These are phyloP conservation scores for Hypericum androsaemum DNA, from an alignment of 345 rosid species.

Conservation along the genomic window DNA sequence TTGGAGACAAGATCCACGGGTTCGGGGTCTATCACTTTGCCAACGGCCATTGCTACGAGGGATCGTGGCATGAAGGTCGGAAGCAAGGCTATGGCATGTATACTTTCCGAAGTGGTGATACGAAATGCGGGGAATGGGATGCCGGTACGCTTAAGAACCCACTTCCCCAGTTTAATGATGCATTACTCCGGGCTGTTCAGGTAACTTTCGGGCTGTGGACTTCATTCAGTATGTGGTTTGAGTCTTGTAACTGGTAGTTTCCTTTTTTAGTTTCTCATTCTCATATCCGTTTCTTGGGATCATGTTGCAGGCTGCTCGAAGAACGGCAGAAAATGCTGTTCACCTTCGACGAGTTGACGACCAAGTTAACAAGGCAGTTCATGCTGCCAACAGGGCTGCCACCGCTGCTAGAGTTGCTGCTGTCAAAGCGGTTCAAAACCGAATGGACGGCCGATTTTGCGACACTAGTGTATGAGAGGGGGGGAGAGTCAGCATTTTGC, in stretches of 20 bases:
- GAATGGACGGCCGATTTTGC: slow-evolving; percentile 84
- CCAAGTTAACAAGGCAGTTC: slow-evolving; percentile 57
- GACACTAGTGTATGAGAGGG: slow-evolving; percentile 29
- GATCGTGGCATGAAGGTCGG: slow-evolving; percentile 95
- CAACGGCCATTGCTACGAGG: slow-evolving; percentile 85
- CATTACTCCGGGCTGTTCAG: slow-evolving; percentile 57
- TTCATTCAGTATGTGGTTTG: slow-evolving; percentile 8
- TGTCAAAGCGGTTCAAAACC: slow-evolving; percentile 86
- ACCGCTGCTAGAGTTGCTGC: slow-evolving; percentile 97
- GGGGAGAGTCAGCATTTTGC: not conserved
- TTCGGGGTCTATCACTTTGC: slow-evolving; percentile 84
- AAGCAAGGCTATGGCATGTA: slow-evolving; percentile 88
- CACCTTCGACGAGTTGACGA: slow-evolving; percentile 56
- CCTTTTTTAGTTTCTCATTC: not conserved
- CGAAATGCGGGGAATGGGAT: slow-evolving; percentile 74
- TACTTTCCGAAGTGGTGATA: slow-evolving; percentile 58
- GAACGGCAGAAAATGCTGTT: slow-evolving; percentile 60
- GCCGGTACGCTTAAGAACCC: slow-evolving; percentile 44
- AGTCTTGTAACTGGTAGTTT: not conserved
- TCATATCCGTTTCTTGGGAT: not conserved
- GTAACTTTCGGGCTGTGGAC: slow-evolving; percentile 20
- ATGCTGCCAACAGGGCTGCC: slow-evolving; percentile 76
- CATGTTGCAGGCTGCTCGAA: slow-evolving; percentile 57
- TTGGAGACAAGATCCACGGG: slow-evolving; percentile 88
- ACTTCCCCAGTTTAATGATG: slow-evolving; percentile 29